These are phyloP conservation scores for Colletotrichum salicis DNA, from an alignment of 2,329 filamentous ascomycete species.

Conservation along the genomic window DNA sequence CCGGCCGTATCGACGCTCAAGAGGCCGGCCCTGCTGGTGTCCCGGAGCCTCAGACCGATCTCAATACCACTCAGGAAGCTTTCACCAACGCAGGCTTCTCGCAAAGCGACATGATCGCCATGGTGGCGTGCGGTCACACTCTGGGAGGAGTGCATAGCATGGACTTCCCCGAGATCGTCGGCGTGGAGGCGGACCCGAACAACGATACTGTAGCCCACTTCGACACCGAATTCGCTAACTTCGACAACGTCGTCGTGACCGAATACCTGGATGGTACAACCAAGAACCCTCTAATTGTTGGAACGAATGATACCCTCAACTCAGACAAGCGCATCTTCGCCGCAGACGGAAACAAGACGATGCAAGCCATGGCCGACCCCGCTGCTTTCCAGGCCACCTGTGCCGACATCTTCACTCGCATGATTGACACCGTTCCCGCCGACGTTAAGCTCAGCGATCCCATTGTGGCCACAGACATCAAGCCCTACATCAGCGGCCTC, in stretches of 20 bases:
- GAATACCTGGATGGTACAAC: constrained; percentile 55
- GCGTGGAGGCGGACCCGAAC: constrained; percentile 31
- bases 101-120: constrained; percentile 47
- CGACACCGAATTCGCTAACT: constrained; percentile 54
- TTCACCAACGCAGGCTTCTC: constrained; percentile 47
- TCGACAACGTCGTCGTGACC: constrained; percentile 56
- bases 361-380: constrained; percentile 50
- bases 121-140: constrained; percentile 50
- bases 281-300: constrained; percentile 54
- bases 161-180: constrained; percentile 51
- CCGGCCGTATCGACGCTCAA: constrained; percentile 44
- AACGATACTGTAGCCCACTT: constrained; percentile 48
- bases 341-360: constrained; percentile 56
- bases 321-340: constrained; percentile 57
- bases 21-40: constrained; percentile 45
- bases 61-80: constrained; percentile 40
- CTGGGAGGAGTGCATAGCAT: constrained; percentile 56
- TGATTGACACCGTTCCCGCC: constrained; percentile 49
- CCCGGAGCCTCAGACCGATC: constrained; percentile 43
- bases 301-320: constrained; percentile 48
- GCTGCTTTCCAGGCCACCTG: constrained; percentile 45
- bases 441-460: constrained; percentile 43
- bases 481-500: constrained; percentile 44
- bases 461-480: constrained; percentile 44
- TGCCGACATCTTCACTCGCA: constrained; percentile 43